phyloP scores from a whole-genome alignment of 495 filamentous ascomycete genomes.

The Penicillium daleae region DNA sequence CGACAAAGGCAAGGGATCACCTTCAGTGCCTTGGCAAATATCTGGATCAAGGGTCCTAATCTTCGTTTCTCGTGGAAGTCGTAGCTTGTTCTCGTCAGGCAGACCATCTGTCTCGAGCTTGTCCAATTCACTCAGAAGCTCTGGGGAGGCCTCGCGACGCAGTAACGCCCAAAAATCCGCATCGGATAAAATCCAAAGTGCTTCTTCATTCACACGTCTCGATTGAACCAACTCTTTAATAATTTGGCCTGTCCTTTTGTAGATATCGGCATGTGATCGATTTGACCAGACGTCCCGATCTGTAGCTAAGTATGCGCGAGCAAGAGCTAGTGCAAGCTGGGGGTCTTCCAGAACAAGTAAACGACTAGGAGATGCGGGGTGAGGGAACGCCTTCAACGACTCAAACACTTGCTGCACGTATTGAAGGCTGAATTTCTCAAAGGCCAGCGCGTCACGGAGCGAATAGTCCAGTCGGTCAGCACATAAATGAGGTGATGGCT shows the following conservation, averaged over 20 bases:
- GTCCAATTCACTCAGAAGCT: constrained; percentile 31
- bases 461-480: constrained; percentile 50
- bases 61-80: constrained; percentile 34
- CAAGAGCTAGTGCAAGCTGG: constrained; percentile 33
- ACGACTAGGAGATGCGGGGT: constrained; percentile 28
- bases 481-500: constrained; percentile 45
- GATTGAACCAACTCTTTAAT: constrained; percentile 33
- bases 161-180: constrained; percentile 42
- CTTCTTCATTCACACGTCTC: constrained; percentile 32
- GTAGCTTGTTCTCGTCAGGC: constrained; percentile 32
- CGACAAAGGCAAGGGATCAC: constrained; percentile 34
- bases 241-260: constrained; percentile 35
- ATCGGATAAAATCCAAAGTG: constrained; percentile 43
- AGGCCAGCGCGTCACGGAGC: constrained; percentile 42
- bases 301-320: constrained; percentile 37
- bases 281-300: constrained; percentile 46
- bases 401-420: constrained; percentile 29
- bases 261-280: constrained; percentile 38
- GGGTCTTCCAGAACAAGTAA: constrained; percentile 40
- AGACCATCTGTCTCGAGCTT: constrained; percentile 37
- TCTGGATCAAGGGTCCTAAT: constrained; percentile 47
- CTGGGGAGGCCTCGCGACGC: constrained; percentile 28
- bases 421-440: constrained; percentile 35
- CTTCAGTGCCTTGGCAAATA: constrained; percentile 23
- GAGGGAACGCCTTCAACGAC: constrained; percentile 36